Evolutionary conservation across 2,329 filamentous ascomycete species (phyloP).

Genomic region (Macrophomina phaseolina): DNA sequence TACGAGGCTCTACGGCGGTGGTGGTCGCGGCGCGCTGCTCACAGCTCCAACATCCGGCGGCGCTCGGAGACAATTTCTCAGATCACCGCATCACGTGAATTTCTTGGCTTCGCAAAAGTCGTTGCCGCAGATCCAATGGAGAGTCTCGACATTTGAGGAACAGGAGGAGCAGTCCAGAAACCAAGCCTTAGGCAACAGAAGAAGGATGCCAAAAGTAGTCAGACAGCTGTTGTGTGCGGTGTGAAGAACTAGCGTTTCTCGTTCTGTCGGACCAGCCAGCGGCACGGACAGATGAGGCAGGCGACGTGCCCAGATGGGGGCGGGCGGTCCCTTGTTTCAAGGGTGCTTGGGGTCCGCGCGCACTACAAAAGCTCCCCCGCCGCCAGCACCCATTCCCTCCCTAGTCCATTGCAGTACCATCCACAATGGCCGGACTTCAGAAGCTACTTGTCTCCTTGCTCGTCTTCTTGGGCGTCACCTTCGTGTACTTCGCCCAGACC

Average conservation of each 20-base stretch:
- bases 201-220: neutral
- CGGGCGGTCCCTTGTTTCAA: slow-evolving; percentile 26
- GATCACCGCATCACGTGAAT: slow-evolving; percentile 20
- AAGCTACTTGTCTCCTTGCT: slow-evolving; percentile 73
- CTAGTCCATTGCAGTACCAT: slow-evolving; percentile 18
- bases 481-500: slow-evolving; percentile 77
- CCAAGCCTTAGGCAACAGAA: neutral
- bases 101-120: neutral
- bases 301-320: slow-evolving; percentile 10
- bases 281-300: neutral
- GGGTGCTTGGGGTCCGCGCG: slow-evolving; percentile 13
- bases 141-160: neutral
- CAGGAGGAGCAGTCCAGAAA: neutral
- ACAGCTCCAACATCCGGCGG: neutral
- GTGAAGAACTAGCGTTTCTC: neutral
- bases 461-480: slow-evolving; percentile 75
- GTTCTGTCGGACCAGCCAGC: neutral
- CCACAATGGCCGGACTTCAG: slow-evolving; percentile 76
- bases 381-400: neutral
- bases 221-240: neutral
- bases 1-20: neutral
- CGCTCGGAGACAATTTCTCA: slow-evolving; percentile 16
- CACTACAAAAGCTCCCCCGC: slow-evolving; percentile 17
- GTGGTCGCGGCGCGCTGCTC: slow-evolving; percentile 8
- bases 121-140: neutral